A percentile compares a stretch with the other conserved stretches of the same genome.
phyloP scores from a whole-genome alignment of 106 monocot genomes.

The Xerophyta viscosa region DNA sequence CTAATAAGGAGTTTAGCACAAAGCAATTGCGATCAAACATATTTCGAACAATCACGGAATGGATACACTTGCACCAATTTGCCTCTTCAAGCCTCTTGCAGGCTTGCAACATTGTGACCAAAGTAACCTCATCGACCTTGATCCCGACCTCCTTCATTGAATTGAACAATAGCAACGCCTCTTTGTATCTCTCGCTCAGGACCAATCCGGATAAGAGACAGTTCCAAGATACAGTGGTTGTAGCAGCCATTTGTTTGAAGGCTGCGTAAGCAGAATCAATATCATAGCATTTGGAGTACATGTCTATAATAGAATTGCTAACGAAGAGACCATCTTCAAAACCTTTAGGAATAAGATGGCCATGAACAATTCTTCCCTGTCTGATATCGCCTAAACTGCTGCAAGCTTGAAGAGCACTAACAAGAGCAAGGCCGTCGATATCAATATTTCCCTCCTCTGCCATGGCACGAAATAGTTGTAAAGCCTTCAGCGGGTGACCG shows the following conservation, averaged over 20 bases:
- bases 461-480: conserved; percentile 46
- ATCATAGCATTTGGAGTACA: conserved; percentile 64
- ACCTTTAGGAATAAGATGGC: conserved; percentile 32
- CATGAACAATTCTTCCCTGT: conserved; percentile 45
- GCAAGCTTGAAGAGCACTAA: conserved; percentile 66
- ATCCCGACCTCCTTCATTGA: conserved; percentile 28
- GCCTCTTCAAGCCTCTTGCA: conserved; percentile 30
- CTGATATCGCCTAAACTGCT: conserved; percentile 10
- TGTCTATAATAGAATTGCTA: conserved; percentile 62
- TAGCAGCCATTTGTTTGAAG: conserved; percentile 29
- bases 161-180: conserved; percentile 35
- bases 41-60: conserved; percentile 37
- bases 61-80: conserved; percentile 51
- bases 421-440: conserved; percentile 46
- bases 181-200: conserved; percentile 19
- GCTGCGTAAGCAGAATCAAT: conserved; percentile 35
- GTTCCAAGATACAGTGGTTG: conserved; percentile 79
- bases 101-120: conserved; percentile 52
- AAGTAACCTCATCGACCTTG: conserved; percentile 44
- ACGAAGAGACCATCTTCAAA: conserved; percentile 59
- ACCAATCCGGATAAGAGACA: conserved; percentile 66
- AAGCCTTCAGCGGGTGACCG: conserved; percentile 6
- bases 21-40: conserved; percentile 15
- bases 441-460: background rate
- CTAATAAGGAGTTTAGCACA: conserved; percentile 52